Evolutionary conservation across 1,284 basidiomycete genomes (phyloP), one percentile per base, ranked within the genome.

Genomic region (Boletus subluridellus): DNA sequence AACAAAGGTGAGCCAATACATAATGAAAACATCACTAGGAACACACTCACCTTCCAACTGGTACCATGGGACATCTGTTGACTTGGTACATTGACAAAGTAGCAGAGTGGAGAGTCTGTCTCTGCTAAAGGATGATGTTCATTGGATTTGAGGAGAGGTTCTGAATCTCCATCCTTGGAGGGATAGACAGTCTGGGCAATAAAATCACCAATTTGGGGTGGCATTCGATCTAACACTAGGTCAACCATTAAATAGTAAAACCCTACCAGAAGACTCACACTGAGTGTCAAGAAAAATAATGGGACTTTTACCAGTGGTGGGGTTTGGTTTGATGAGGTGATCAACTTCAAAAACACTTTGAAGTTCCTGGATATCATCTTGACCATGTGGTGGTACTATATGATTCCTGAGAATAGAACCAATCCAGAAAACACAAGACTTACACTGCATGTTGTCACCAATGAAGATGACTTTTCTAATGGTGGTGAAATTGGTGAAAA

Each of bases 191-290:
- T 74, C 49, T 78, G 65, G 30, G 88, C 90, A 50, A 92, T 86
- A 54, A 89, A 85, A 7, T 77, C 62, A n/a, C 89, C 89, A 76
- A 90, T 84, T 61, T 87, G 81, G 46, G 82, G 80, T 57, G 90
- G 89, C 87, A 92, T 90, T 3, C 90, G 83, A 64, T 91, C 89
- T 86, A 57, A 57, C 4, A 12, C 8, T 32, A 35, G 15, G 38
- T 71, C 2, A 63, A 42, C 8, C 8, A 53, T 15, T 45, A 1
- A 14, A 39, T 12, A 24, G 0, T 14, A 49, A 49, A 7, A 38
- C 5, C 9, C 52, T 30, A 52, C n/a, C 46, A 52, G 47, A 59
- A 52, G 60, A 67, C 79, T 62, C 65, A 84, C 85, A 86, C 67
- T 86, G 85, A 10, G 76, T 84, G 57, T 86, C 73, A 56, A 86